These are phyloP conservation scores for Stachybotrys chartarum DNA, from an alignment of 2,329 filamentous ascomycete genomes.

Conservation along the genomic window DNA sequence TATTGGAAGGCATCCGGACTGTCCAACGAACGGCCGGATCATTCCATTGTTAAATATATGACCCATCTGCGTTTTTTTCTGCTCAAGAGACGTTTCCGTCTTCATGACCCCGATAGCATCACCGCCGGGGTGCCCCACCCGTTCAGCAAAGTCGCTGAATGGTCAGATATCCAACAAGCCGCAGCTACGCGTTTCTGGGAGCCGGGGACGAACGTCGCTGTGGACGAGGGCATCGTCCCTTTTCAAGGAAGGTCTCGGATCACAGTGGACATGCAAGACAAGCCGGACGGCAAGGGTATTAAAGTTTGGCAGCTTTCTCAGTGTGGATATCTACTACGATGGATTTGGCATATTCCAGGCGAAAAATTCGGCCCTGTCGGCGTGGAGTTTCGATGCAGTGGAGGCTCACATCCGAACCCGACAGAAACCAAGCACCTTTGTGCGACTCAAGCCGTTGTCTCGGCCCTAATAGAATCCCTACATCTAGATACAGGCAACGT, in stretches of 20 bases:
- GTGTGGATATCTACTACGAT: neutral
- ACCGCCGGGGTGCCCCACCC: neutral
- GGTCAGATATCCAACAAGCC: neutral
- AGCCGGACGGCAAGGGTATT: neutral
- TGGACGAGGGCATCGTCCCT: neutral
- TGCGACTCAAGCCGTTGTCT: no score
- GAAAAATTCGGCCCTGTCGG: neutral
- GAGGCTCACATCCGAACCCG: neutral
- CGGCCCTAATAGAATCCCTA: no score
- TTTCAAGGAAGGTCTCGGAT: neutral
- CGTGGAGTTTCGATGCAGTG: neutral
- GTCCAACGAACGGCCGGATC: neutral
- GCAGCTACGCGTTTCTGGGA: neutral
- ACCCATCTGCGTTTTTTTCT: neutral
- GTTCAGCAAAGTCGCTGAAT: neutral
- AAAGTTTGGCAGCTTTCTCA: neutral
- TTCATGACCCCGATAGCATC: neutral
- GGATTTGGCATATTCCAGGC: neutral
- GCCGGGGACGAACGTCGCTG: neutral
- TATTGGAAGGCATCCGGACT: neutral
- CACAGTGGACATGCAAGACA: neutral
- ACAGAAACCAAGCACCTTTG: neutral
- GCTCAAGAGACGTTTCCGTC: neutral
- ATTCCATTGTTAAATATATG: neutral
- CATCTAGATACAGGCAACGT: neutral